These are phyloP conservation scores for Populus hybrid DNA, from an alignment of 441 rosid species.

Conservation along the genomic window DNA sequence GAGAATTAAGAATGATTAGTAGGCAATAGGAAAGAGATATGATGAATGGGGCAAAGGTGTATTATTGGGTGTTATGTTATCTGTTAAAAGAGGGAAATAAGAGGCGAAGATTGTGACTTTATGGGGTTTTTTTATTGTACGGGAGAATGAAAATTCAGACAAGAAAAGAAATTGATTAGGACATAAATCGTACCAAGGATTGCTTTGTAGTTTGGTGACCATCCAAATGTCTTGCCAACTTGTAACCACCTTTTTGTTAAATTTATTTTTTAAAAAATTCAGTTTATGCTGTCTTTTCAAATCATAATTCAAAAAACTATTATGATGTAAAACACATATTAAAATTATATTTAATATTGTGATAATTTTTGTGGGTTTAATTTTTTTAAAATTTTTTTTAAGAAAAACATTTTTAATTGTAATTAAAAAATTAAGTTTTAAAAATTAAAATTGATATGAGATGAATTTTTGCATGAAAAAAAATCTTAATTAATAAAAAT, in stretches of 20 bases:
- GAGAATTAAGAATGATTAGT: slow-evolving; percentile 5
- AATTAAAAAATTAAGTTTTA: too few species aligned
- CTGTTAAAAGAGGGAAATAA: not conserved
- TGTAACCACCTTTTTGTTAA: not conserved
- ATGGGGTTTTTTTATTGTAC: not conserved
- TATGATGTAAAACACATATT: too few species aligned
- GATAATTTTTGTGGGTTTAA: rapidly evolving
- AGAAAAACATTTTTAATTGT: too few species aligned
- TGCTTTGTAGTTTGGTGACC: slow-evolving; percentile 32
- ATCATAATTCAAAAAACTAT: too few species aligned
- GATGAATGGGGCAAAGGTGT: not conserved
- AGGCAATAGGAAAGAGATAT: not conserved
- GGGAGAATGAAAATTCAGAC: not conserved
- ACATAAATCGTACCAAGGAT: not conserved
- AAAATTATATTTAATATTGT: too few species aligned
- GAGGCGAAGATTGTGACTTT: slow-evolving; percentile 7
- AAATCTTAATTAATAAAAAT: too few species aligned
- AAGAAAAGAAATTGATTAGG: slow-evolving; percentile 7
- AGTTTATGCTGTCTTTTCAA: too few species aligned
- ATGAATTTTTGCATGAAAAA: too few species aligned
- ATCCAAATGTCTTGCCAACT: slow-evolving; percentile 24
- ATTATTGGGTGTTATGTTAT: not conserved
- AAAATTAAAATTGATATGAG: too few species aligned
- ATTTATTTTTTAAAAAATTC: too few species aligned
- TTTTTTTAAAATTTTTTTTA: too few species aligned